Evolutionary conservation across 2,329 filamentous ascomycete genomes (phyloP), one percentile per base, ranked within the genome.

Genomic region (Verticillium nonalfalfae): DNA sequence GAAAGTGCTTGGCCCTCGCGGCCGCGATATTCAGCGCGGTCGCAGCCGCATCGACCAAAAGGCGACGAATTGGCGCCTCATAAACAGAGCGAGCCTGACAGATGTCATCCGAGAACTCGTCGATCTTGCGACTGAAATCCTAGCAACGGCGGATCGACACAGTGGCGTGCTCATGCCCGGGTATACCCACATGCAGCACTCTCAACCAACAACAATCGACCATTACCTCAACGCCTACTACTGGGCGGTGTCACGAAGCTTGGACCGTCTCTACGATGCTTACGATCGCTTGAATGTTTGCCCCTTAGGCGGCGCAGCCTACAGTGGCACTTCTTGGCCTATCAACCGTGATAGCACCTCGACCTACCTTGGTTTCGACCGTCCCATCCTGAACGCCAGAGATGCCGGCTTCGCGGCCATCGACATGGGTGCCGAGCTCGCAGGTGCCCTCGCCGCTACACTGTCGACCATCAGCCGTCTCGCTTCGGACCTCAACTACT

Each of bases 401-500:
- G 56, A 57, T 26, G 56, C 56, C 34, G 56, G 56, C 5, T 39
- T 57, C 15, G 56, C 56, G 18, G 38, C 56, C 9, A 15, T 57
- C 13, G 56, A 57, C n/a, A 57, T 57, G 56, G 56, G 56, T 14
- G 56, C 56, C 15, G 56, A 57, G 34, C 33, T 57, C n/a, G 35
- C 56, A 34, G 13, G 13, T 7, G 56, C 11, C 18, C 35, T 57
- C 4, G 56, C 56, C 9, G n/a, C 18, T 15, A 36, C 35, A 13
- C 11, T 57, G 34, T 57, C 56, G 4, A n/a, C n/a, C 15, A 36
- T 36, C 33, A 57, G 56, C 18, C 56, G 56, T 36, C 34, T 63
- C 36, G 61, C 45, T n/a, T 59, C 57, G 7, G 59, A 63, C 21
- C 60, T 64, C 31, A 61, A 64, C 39, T 52, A 62, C 54, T 65